Evolutionary conservation across 176 grass and related monocot species (phyloP).

Genomic region (Saccharum officinarum): DNA sequence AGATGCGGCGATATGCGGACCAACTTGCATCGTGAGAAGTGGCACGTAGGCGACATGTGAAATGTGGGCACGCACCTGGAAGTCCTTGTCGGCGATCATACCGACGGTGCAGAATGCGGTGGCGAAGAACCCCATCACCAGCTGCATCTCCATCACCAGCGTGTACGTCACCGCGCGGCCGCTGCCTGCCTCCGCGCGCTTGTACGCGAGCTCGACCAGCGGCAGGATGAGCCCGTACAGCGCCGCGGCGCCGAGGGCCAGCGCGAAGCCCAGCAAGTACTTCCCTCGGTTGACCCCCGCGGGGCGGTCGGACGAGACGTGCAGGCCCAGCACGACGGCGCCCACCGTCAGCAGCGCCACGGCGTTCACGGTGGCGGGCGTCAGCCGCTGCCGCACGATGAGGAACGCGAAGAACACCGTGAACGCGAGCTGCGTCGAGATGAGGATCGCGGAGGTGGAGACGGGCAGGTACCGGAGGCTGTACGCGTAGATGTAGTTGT

Average conservation of each 20-base stretch:
- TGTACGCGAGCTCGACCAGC: conserved; percentile 57
- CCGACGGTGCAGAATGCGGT: conserved; percentile 55
- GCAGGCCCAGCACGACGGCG: conserved; percentile 54
- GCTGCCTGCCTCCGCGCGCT: conserved; percentile 33
- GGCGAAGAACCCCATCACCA: conserved; percentile 69
- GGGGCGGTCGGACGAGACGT: conserved; percentile 38
- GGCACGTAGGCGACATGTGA: background rate
- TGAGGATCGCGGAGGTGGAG: conserved; percentile 71
- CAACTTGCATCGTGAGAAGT: background rate
- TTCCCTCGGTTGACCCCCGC: conserved; percentile 18
- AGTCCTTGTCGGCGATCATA: conserved; percentile 57
- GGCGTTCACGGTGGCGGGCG: conserved; percentile 54
- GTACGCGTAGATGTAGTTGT: conserved; percentile 70
- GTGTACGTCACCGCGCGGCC: conserved; percentile 60
- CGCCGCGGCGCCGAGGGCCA: conserved; percentile 51
- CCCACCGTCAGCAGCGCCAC: conserved; percentile 63
- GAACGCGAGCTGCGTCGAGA: conserved; percentile 79
- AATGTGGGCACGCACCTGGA: conserved; percentile 48
- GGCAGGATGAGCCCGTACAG: conserved; percentile 68
- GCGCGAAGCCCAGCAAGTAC: conserved; percentile 63
- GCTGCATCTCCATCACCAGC: conserved; percentile 80
- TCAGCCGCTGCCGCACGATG: conserved; percentile 63
- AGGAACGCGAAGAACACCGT: conserved; percentile 75
- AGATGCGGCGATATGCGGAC: too few relatives aligned
- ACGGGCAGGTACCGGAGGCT: conserved; percentile 65